Conservation (phyloP, 495 filamentous ascomycete species). For the Staphylotrichum tortipilum region DNA sequence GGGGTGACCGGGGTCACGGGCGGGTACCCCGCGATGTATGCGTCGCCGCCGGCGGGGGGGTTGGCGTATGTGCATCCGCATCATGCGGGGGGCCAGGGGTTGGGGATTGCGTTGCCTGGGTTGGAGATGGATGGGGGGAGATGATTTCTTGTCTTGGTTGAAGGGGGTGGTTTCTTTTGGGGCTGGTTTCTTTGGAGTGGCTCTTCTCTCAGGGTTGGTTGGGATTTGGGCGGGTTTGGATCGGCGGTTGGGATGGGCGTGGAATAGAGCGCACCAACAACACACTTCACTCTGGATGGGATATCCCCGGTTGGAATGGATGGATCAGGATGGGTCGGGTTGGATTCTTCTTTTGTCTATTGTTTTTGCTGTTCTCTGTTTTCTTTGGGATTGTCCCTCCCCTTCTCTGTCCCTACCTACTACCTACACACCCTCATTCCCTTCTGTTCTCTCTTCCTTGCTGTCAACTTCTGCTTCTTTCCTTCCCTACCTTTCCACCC, state of each 20-base stretch:
- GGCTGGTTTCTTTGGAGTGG: too few species aligned
- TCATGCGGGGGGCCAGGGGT: not conserved
- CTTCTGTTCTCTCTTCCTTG: not conserved
- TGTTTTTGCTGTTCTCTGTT: not conserved
- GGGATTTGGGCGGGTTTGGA: too few species aligned
- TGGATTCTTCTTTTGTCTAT: not conserved
- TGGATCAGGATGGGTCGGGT: not conserved
- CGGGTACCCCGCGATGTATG: too few species aligned
- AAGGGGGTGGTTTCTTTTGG: not conserved
- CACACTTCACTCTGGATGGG: not conserved
- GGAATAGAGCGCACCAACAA: slow-evolving; percentile 1
- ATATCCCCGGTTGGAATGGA: not conserved
- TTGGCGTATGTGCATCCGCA: not conserved
- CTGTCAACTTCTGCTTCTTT: too few species aligned
- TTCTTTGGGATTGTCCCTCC: not conserved
- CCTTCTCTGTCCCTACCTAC: not conserved
- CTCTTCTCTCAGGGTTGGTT: too few species aligned
- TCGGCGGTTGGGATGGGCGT: too few species aligned
- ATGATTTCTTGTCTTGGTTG: not conserved
- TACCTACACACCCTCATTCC: not conserved
- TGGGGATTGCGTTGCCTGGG: not conserved
- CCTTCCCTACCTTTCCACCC: too few species aligned
- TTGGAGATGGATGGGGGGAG: not conserved
- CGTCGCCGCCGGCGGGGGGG: not conserved
- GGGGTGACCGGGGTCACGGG: too few species aligned